Conservation (phyloP, 345 rosid species). For the Syzygium jambos region DNA sequence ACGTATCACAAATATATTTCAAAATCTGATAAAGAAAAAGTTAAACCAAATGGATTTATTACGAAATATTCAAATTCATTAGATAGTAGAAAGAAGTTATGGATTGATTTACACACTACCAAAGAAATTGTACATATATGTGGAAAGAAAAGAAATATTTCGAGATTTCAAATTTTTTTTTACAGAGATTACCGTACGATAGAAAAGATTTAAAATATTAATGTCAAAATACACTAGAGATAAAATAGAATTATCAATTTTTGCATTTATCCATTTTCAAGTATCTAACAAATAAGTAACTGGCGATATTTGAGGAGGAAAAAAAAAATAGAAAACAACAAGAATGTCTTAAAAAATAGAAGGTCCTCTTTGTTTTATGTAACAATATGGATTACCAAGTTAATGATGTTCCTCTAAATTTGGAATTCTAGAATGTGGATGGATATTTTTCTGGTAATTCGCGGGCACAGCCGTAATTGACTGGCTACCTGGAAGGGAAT, state of each 20-base stretch:
- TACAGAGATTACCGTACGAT: too few species aligned
- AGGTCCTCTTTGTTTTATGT: neutral
- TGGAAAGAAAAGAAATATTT: neutral
- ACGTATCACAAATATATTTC: neutral
- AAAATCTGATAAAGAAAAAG: neutral
- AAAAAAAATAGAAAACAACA: too few species aligned
- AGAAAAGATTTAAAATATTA: too few species aligned
- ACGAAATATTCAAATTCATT: neutral
- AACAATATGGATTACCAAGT: neutral
- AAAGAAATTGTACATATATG: rapidly evolving
- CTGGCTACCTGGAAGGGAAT: neutral
- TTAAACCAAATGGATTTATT: neutral
- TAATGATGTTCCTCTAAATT: neutral
- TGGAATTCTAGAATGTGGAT: neutral
- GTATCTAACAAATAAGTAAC: neutral
- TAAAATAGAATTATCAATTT: too few species aligned
- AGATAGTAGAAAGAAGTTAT: neutral
- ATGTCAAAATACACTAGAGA: too few species aligned
- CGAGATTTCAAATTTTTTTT: neutral
- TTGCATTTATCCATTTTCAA: too few species aligned
- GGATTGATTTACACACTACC: neutral
- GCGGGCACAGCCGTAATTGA: neutral
- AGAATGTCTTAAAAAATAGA: neutral
- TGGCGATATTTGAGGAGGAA: neutral
- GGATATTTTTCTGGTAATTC: neutral